These are phyloP conservation scores for Aspergillus panamensis DNA, from an alignment of 495 filamentous ascomycete genomes.

Conservation along the genomic window DNA sequence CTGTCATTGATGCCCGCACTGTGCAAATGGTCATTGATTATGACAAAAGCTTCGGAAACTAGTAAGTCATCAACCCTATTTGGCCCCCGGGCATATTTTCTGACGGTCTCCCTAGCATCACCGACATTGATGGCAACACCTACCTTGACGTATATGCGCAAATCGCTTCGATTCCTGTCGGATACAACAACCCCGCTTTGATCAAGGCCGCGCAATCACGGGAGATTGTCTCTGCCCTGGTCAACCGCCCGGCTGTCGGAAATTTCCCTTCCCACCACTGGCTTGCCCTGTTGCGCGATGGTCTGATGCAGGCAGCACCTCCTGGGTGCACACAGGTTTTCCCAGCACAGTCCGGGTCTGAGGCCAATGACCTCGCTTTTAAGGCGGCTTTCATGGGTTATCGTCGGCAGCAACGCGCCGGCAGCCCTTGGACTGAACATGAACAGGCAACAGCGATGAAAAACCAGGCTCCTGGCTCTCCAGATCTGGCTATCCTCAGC, in stretches of 20 bases:
- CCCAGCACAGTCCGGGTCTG: conserved; percentile 91
- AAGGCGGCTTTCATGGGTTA: conserved; percentile 99
- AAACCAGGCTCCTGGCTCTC: conserved; percentile 79
- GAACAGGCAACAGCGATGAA: conserved; percentile 53
- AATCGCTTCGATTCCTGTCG: conserved; percentile 94
- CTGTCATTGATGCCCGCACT: conserved; percentile 89
- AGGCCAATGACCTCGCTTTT: conserved; percentile 97
- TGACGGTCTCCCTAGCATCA: too few species aligned
- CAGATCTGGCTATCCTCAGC: conserved; percentile 82
- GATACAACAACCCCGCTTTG: conserved; percentile 90
- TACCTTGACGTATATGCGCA: conserved; percentile 81
- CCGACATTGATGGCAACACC: conserved; percentile 70
- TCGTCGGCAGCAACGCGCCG: conserved; percentile 83
- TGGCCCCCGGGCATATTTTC: conserved; percentile 45
- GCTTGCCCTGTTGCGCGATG: conserved; percentile 75
- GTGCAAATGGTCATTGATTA: conserved; percentile 92
- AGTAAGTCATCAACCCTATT: conserved; percentile 36
- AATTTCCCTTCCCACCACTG: conserved; percentile 94
- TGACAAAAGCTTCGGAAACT: conserved; percentile 60
- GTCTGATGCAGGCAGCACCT: conserved; percentile 82
- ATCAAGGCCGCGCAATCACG: conserved; percentile 63
- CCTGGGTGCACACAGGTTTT: conserved; percentile 93
- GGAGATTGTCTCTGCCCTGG: conserved; percentile 77
- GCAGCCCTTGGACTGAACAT: conserved; percentile 43
- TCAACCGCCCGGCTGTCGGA: conserved; percentile 91